A percentile compares a stretch with the other conserved stretches of the same genome.
Evolutionary conservation across 1,284 basidiomycete species (phyloP).

Genomic region (Marasmius sp.): DNA sequence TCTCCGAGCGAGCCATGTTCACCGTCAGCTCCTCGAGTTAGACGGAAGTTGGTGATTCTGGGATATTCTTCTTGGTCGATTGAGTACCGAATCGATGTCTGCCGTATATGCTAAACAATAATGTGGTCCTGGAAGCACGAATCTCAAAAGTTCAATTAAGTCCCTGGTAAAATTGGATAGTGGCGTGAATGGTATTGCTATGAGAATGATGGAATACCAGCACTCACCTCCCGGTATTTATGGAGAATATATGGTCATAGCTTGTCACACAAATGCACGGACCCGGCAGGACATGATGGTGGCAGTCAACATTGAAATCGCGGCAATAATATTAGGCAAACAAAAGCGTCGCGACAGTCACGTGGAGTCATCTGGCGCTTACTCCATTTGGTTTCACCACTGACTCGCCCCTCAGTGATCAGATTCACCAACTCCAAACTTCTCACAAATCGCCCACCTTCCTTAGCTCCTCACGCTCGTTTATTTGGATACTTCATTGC

Average conservation of each 20-base stretch:
- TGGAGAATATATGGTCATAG: not conserved
- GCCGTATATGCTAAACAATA: not conserved
- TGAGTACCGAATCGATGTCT: not conserved
- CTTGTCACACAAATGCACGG: not conserved
- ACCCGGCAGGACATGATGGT: not conserved
- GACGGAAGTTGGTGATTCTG: not conserved
- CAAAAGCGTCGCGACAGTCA: not conserved
- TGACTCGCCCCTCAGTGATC: not conserved
- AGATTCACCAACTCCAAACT: not conserved
- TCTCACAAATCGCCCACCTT: not conserved
- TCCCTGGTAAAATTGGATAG: not conserved
- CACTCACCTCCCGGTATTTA: not conserved
- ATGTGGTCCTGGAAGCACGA: not conserved
- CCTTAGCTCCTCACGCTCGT: not conserved
- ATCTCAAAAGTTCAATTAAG: not conserved
- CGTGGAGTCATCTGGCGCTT: not conserved
- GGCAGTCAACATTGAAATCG: not conserved
- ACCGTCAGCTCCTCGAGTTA: not conserved
- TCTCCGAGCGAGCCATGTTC: not conserved
- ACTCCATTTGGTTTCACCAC: not conserved
- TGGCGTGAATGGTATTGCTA: not conserved
- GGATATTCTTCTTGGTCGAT: not conserved
- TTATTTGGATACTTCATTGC: not conserved
- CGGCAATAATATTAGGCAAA: constrained; percentile 9
- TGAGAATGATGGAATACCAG: not conserved